phyloP scores from a whole-genome alignment of 73 alveolate genomes.

The Paraurostyla sp. region DNA sequence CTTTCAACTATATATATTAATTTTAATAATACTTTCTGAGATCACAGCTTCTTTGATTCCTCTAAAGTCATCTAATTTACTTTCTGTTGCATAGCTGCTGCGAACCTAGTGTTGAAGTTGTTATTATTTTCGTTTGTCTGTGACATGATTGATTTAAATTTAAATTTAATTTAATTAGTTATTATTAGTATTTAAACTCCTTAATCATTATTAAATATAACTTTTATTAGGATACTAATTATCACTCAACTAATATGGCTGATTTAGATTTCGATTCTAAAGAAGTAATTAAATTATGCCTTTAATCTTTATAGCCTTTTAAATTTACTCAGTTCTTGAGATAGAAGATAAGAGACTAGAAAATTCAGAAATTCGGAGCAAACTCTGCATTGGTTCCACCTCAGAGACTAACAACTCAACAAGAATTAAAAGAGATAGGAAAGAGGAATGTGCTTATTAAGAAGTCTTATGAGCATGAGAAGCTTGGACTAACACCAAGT shows the following conservation, averaged over 20 bases:
- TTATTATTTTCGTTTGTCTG: background rate
- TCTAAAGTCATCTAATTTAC: background rate
- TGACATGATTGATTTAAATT: background rate
- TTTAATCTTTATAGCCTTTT: slow-evolving; percentile 34
- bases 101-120: too few species aligned
- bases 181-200: background rate
- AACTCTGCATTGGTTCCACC: slow-evolving; percentile 33
- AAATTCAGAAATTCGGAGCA: slow-evolving; percentile 18
- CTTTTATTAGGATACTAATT: background rate
- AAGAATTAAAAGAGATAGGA: slow-evolving; percentile 56
- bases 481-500: slow-evolving; percentile 19
- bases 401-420: background rate
- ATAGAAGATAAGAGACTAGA: slow-evolving; percentile 30
- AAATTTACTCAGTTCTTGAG: slow-evolving; percentile 54
- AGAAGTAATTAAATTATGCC: background rate
- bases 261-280: slow-evolving; percentile 14
- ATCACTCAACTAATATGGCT: background rate
- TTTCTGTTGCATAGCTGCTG: background rate
- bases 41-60: background rate
- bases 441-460: slow-evolving; percentile 53
- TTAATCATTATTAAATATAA: background rate
- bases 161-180: background rate
- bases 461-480: slow-evolving; percentile 29
- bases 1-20: background rate
- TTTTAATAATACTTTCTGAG: background rate